These are phyloP conservation scores for Lactarius pseudohatsudake DNA, from an alignment of 768 basidiomycete genomes.

Conservation along the genomic window DNA sequence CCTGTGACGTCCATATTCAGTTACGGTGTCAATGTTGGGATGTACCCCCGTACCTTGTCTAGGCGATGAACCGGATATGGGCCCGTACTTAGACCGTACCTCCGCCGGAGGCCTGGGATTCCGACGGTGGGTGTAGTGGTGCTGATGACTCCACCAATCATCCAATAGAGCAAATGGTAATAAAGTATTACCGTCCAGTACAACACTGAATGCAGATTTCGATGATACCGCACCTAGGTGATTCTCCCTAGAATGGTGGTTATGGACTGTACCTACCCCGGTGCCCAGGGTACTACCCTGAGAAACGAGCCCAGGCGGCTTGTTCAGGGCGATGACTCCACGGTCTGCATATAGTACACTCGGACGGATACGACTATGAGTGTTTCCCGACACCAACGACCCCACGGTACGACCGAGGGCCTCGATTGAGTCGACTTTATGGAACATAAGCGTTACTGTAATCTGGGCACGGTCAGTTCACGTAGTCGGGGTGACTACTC, in stretches of 20 bases:
- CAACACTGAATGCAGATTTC: constrained; percentile 2
- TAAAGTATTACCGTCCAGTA: constrained; percentile 10
- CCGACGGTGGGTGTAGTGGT: no score
- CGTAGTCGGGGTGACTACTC: not conserved
- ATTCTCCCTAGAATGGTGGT: not conserved
- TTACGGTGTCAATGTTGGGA: not conserved
- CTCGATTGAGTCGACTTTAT: not conserved
- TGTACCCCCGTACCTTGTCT: constrained; percentile 26
- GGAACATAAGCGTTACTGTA: not conserved
- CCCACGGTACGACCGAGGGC: not conserved
- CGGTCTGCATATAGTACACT: constrained; percentile 26
- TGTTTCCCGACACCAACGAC: not conserved
- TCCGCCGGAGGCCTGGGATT: constrained; percentile 17
- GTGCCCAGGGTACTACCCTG: constrained; percentile 13
- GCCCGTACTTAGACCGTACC: not conserved
- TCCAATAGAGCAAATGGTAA: not conserved
- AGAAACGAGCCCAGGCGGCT: constrained; percentile 27
- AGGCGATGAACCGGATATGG: constrained; percentile 30
- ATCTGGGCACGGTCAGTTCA: not conserved
- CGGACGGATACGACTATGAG: not conserved
- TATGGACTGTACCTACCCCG: not conserved
- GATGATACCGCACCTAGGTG: not conserved
- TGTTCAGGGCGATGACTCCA: constrained; percentile 28
- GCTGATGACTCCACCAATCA: not conserved
- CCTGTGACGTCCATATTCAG: constrained; percentile 11